A percentile compares a stretch with the other conserved stretches of the same genome.
Conservation (phyloP, 2,329 filamentous ascomycete genomes). For the Verticillium nonalfalfae region DNA sequence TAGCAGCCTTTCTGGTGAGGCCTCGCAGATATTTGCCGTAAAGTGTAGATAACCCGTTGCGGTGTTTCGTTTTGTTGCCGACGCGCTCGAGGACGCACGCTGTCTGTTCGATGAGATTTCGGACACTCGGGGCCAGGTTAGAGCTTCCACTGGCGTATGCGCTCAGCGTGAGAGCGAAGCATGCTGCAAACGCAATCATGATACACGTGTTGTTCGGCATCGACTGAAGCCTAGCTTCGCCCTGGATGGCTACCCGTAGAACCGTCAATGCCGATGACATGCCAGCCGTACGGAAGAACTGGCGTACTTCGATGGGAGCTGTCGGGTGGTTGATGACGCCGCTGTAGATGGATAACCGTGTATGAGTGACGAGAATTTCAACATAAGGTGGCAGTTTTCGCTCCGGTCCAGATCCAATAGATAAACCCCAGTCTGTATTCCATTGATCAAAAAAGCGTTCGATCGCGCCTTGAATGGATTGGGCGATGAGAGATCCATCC, state of each 20-base stretch:
- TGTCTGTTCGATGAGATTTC: slow-evolving; percentile 60
- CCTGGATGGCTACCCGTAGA: slow-evolving; percentile 66
- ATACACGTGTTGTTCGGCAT: slow-evolving; percentile 77
- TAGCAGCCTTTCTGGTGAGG: slow-evolving; percentile 32
- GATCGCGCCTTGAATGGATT: slow-evolving; percentile 53
- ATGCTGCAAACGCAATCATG: slow-evolving; percentile 72
- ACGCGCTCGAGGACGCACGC: slow-evolving; percentile 64
- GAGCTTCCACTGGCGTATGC: slow-evolving; percentile 51
- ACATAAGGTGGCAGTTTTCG: slow-evolving; percentile 63
- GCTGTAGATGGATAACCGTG: slow-evolving; percentile 66
- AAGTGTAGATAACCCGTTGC: slow-evolving; percentile 57
- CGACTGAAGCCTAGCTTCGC: slow-evolving; percentile 61
- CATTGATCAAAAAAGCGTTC: slow-evolving; percentile 61
- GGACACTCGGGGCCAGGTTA: slow-evolving; percentile 55
- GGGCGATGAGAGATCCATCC: slow-evolving; percentile 46
- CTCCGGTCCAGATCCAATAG: slow-evolving; percentile 49
- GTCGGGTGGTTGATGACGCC: slow-evolving; percentile 71
- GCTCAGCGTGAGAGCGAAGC: slow-evolving; percentile 60
- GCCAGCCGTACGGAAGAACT: slow-evolving; percentile 66
- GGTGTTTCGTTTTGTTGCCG: slow-evolving; percentile 57
- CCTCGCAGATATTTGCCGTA: slow-evolving; percentile 39
- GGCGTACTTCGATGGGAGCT: slow-evolving; percentile 62
- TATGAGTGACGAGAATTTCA: slow-evolving; percentile 68
- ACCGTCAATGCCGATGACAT: slow-evolving; percentile 70
- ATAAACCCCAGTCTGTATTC: slow-evolving; percentile 56